Evolutionary conservation across 1,284 basidiomycete genomes (phyloP), one percentile per base, ranked within the genome.

Genomic region (Ceratobasidium papillatum): DNA sequence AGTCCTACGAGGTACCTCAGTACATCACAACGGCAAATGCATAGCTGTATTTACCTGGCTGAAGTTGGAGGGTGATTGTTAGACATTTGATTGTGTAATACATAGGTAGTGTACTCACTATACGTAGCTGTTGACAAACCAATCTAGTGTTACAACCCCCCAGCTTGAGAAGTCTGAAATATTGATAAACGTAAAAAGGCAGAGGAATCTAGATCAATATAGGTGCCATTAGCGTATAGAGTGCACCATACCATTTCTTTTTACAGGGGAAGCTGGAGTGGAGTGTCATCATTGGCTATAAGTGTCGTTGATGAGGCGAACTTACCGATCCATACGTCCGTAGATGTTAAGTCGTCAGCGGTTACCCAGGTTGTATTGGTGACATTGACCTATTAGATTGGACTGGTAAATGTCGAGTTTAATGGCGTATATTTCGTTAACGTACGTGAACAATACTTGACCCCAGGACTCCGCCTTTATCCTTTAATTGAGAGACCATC

Each of bases 401-500:
- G n/a, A n/a, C n/a, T n/a, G n/a, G n/a, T n/a, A n/a, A 47, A 41
- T 41, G 14, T 30, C n/a, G 22, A 54, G 51, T 54, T 58, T 27
- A 72, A 1, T 1, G 27, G 19, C 9, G 7, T 8, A 14, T 8
- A 11, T 12, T 22, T 32, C 41, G 30, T 19, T 19, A 36, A 47
- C 66, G 4, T n/a, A 56, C 49, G 14, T 58, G 32, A n/a, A 62
- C 36, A 14, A 56, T 45, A 54, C 41, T 68, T 7, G 59, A 25
- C 12, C 74, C 74, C 47, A 64, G 17, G 25, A 58, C 41, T 22
- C 74, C 74, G 7, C 38, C 74, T 41, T 71, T 72, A 22, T 75
- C 74, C 59, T 71, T 75, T 8, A 22, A 41, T 43, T 75, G 74
- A 9, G 68, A 62, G 8, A 71, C 74, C 74, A 72, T 72, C 61